A percentile compares a stretch with the other conserved stretches of the same genome.
These are phyloP conservation scores for Neopestalotiopsis sp. DNA, from an alignment of 2,329 filamentous ascomycete genomes.

Conservation along the genomic window DNA sequence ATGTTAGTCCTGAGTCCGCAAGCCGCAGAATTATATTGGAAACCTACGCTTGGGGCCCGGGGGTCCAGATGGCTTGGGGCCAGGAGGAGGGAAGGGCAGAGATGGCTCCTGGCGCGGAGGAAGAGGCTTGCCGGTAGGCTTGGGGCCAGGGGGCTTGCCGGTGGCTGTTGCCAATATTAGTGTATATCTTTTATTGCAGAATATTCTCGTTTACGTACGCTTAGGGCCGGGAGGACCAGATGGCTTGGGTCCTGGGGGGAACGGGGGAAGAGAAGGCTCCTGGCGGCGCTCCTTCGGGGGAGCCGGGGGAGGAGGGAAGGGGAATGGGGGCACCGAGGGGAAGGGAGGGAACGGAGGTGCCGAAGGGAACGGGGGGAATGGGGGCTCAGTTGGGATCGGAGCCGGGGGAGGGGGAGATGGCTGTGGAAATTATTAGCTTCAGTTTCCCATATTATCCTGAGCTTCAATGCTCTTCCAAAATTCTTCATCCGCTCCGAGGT, in stretches of 20 bases:
- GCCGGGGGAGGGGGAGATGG: background rate
- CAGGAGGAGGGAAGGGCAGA: background rate
- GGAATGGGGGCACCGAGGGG: slow-evolving; percentile 6
- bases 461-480: background rate
- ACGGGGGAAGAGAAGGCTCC: background rate
- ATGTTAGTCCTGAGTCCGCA: too few relatives aligned
- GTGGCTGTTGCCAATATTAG: background rate
- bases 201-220: background rate
- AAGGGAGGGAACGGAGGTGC: background rate
- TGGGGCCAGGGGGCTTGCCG: slow-evolving; percentile 2
- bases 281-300: background rate
- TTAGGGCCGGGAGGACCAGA: background rate
- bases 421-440: background rate
- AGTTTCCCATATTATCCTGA: background rate
- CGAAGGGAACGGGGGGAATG: slow-evolving; percentile 6
- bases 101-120: slow-evolving; percentile 1
- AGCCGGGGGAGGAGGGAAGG: background rate
- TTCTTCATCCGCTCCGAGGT: background rate
- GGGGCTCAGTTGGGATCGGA: background rate
- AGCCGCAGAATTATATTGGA: background rate
- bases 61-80: background rate
- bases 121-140: slow-evolving; percentile 11
- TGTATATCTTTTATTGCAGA: background rate
- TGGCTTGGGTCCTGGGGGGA: background rate
- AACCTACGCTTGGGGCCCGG: background rate